Conservation (phyloP, 352 stramenopile species). For the Blastocystis hominis region DNA sequence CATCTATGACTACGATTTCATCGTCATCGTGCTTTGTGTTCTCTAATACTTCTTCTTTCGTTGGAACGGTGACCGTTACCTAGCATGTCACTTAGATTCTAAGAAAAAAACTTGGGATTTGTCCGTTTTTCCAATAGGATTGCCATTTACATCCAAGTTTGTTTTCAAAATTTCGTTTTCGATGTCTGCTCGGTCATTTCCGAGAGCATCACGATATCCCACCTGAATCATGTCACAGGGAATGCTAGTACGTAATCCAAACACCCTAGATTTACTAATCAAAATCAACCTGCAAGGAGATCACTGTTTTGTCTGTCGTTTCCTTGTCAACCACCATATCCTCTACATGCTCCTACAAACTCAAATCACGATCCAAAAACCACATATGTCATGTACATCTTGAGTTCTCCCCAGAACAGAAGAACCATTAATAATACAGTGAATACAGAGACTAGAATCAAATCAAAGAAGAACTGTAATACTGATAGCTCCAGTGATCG, state of each 20-base stretch:
- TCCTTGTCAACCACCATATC: conserved; percentile 55
- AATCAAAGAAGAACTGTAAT: neutral
- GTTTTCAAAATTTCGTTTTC: conserved; percentile 40
- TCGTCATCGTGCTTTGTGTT: neutral
- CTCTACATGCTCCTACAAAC: neutral
- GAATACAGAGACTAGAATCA: conserved; percentile 41
- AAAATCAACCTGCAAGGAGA: conserved; percentile 25
- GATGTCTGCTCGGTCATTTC: conserved; percentile 38
- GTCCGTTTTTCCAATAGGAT: conserved; percentile 1
- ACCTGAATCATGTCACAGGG: conserved; percentile 34
- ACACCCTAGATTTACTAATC: neutral
- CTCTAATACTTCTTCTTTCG: conserved; percentile 46
- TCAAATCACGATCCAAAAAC: neutral
- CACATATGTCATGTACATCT: conserved; percentile 38
- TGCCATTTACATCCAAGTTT: conserved; percentile 54
- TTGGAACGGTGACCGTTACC: conserved; percentile 34
- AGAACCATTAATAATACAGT: conserved; percentile 14
- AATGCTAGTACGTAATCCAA: neutral
- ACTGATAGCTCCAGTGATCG: conserved; percentile 38
- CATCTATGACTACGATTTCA: neutral
- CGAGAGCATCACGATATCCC: conserved; percentile 51
- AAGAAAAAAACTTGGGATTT: conserved; percentile 1
- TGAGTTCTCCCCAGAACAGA: conserved; percentile 48
- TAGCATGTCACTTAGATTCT: neutral
- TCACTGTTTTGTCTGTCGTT: neutral